Evolutionary conservation across 1,284 basidiomycete genomes (phyloP).

Genomic region (Heterobasidion parviporum): DNA sequence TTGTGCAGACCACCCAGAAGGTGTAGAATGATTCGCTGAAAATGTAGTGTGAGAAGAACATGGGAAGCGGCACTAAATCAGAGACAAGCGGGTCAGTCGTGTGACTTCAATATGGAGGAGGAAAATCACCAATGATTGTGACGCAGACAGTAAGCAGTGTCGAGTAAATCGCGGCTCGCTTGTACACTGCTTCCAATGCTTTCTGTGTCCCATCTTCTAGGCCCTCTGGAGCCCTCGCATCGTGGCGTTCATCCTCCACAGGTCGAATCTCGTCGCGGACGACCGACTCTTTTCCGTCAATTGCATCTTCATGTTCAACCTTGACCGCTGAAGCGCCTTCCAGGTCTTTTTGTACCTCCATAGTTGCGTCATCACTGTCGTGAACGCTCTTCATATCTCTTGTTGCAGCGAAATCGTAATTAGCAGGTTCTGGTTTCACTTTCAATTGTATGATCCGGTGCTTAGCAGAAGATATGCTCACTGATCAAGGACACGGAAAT

Average conservation of each 20-base stretch:
- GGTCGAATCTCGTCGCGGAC: too few species aligned
- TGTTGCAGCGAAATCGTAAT: slow-evolving; percentile 41
- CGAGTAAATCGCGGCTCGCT: slow-evolving; percentile 33
- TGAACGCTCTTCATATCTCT: slow-evolving; percentile 28
- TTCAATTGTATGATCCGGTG: background rate
- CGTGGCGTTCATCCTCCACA: too few species aligned
- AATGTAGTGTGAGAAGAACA: slow-evolving; percentile 45
- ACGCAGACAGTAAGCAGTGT: slow-evolving; percentile 29
- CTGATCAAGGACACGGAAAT: slow-evolving; percentile 33
- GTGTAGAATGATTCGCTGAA: slow-evolving; percentile 39
- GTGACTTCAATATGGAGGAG: background rate
- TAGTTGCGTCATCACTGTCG: slow-evolving; percentile 17
- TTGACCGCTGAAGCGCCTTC: background rate
- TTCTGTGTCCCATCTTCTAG: too few species aligned
- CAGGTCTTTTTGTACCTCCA: slow-evolving; percentile 15
- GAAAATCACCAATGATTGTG: slow-evolving; percentile 29
- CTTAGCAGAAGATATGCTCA: slow-evolving; percentile 15
- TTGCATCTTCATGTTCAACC: too few species aligned
- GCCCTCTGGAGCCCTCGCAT: slow-evolving; percentile 7
- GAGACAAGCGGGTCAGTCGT: background rate
- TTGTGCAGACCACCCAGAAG: slow-evolving; percentile 43
- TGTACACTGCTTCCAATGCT: slow-evolving; percentile 17
- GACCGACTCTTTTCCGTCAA: too few species aligned
- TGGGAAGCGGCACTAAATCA: slow-evolving; percentile 35
- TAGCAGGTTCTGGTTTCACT: slow-evolving; percentile 25